Evolutionary conservation across 176 grass and related monocot genomes (phyloP), one percentile per base, ranked within the genome.

Genomic region (Saccharum spontaneum): DNA sequence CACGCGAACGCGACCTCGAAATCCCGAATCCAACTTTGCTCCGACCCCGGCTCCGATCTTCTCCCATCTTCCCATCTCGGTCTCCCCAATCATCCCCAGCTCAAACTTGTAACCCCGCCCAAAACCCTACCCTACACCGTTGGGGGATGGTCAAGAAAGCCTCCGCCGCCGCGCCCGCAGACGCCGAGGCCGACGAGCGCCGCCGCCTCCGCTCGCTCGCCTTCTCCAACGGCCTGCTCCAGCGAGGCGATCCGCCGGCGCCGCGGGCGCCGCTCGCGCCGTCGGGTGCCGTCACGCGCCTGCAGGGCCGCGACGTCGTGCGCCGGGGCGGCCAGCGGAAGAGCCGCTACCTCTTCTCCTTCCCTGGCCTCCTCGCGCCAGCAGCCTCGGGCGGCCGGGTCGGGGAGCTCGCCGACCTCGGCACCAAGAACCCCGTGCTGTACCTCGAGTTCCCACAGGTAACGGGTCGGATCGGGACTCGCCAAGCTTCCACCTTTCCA

Each of bases 401-500:
- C 30, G 96, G 96, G 54, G 96, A 98, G 78, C 91, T 98, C n/a
- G 77, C 93, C 9, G 86, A 94, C 71, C 93, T 98, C 11, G 96
- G 89, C 0, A 92, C 80, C 52, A 98, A 87, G 87, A 98, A 98
- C 73, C 96, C 93, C 0, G 22, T 98, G 79, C 83, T 98, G 0
- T 98, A 92, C 81, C 87, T 98, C 72, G 96, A 98, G 34, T 95
- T 94, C n/a, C 93, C 96, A 10, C 88, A 92, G 89, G 95, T 93
- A 62, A 17, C 14, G 11, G 18, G 8, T 0, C 8, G 10, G 2
- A 45, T 8, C 6, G 17, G 41, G 10, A 11, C 37, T 38, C 37
- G 37, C 37, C 37, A 44, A 11, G 41, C 3, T 44, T 44, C 8
- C 43, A 44, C 43, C 10, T 44, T 12, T 69, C 36, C 36, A 18